Conservation (phyloP, 129 eudicot species). For the Rutidosis leptorrhynchoides region DNA sequence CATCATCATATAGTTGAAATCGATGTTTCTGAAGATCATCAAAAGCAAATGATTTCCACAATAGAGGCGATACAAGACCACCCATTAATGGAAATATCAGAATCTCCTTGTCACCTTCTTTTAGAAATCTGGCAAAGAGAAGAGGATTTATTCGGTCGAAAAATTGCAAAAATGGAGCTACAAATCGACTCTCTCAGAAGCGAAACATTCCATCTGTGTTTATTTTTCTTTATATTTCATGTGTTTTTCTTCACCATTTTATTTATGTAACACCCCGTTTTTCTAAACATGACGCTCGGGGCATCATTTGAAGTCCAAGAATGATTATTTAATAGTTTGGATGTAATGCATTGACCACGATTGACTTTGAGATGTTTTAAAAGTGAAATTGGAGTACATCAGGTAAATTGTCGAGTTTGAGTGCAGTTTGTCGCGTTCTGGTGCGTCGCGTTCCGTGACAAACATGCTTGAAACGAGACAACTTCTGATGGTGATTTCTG, state of each 20-base stretch:
- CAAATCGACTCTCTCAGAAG: conserved; percentile 34
- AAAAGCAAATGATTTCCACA: conserved; percentile 32
- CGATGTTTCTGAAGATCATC: conserved; percentile 50
- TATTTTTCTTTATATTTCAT: conserved; percentile 65
- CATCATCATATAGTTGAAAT: conserved; percentile 55
- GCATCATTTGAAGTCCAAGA: too few species aligned
- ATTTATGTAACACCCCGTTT: too few species aligned
- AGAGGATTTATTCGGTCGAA: conserved; percentile 50
- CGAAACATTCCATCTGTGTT: conserved; percentile 63
- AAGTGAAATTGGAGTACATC: too few species aligned
- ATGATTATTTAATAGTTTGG: too few species aligned
- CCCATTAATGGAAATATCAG: conserved; percentile 78
- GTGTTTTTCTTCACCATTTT: conserved; percentile 55
- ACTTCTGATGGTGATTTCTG: too few species aligned
- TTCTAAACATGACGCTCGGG: too few species aligned
- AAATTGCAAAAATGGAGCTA: conserved; percentile 44
- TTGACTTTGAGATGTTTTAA: too few species aligned
- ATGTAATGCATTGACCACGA: too few species aligned
- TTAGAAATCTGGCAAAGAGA: conserved; percentile 80
- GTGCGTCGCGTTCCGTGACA: too few species aligned
- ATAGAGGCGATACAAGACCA: conserved; percentile 47
- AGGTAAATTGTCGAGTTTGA: too few species aligned
- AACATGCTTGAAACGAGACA: too few species aligned
- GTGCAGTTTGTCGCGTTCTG: too few species aligned
- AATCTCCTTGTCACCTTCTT: conserved; percentile 77